These are phyloP conservation scores for Coemansia biformis DNA, from an alignment of 192 early-diverging fungal species.

Conservation along the genomic window DNA sequence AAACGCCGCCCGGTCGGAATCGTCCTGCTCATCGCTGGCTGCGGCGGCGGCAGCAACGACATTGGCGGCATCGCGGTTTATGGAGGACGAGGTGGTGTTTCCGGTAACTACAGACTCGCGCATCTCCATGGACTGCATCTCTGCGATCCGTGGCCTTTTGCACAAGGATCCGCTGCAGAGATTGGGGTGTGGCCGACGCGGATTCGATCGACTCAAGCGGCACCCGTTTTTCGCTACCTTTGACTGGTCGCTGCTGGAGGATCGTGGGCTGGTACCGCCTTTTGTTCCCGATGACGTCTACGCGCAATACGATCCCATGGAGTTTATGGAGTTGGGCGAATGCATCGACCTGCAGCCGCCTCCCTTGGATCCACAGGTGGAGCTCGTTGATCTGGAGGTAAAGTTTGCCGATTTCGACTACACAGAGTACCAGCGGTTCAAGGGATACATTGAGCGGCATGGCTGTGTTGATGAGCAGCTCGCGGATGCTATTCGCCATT, in stretches of 20 bases:
- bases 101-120: conserved; percentile 22
- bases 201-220: conserved; percentile 55
- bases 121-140: conserved; percentile 62
- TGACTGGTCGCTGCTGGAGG: conserved; percentile 70
- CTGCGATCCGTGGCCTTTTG: conserved; percentile 64
- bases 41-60: too few species aligned
- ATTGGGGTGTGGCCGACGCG: conserved; percentile 68
- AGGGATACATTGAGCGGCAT: conserved; percentile 12
- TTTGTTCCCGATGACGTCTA: conserved; percentile 58
- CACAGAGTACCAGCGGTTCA: conserved; percentile 63
- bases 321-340: conserved; percentile 38
- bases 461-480: conserved; percentile 3
- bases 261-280: conserved; percentile 60
- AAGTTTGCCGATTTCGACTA: conserved; percentile 73
- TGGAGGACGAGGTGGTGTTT: conserved; percentile 50
- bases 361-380: conserved; percentile 42
- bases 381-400: conserved; percentile 52
- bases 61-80: too few species aligned
- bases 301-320: not conserved
- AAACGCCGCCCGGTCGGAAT: not conserved
- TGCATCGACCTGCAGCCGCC: conserved; percentile 76
- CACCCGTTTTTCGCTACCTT: conserved; percentile 77
- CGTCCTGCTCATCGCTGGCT: not conserved
- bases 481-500: not conserved
- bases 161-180: conserved; percentile 62